Evolutionary conservation across 2,329 filamentous ascomycete genomes (phyloP).

Genomic region (Cordyceps cateniannulata): DNA sequence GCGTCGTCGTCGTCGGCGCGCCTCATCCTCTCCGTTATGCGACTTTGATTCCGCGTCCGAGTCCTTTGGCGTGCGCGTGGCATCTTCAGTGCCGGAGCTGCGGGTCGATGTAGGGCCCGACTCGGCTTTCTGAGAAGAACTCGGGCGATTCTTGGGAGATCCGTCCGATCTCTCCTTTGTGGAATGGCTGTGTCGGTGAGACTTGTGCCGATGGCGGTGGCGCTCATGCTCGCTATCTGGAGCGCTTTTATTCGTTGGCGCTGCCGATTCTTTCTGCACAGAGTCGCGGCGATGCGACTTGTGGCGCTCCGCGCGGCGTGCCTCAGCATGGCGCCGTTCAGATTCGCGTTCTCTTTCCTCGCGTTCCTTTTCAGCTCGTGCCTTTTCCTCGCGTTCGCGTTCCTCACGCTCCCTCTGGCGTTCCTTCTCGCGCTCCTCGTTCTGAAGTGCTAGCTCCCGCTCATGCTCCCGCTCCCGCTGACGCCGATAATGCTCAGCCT

Average conservation of each 20-base stretch:
- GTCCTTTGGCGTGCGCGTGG: background rate
- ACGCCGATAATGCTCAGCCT: conserved; percentile 31
- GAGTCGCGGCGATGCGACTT: conserved; percentile 1
- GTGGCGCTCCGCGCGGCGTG: background rate
- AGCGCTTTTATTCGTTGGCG: background rate
- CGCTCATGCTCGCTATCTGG: background rate
- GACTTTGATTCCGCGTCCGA: background rate
- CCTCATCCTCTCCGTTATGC: conserved; percentile 4
- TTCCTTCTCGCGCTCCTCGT: background rate
- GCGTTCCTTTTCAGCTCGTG: conserved; percentile 3
- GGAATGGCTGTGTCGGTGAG: conserved; percentile 36
- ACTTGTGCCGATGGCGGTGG: conserved; percentile 28
- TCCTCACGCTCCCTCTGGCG: conserved; percentile 8
- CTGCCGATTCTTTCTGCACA: background rate
- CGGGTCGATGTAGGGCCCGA: background rate
- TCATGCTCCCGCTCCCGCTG: conserved; percentile 8
- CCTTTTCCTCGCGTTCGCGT: background rate
- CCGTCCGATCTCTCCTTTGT: conserved; percentile 24
- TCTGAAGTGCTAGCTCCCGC: conserved; percentile 18
- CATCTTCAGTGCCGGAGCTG: conserved; percentile 4
- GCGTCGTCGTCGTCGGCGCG: conserved; percentile 4
- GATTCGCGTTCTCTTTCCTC: background rate
- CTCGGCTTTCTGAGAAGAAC: background rate
- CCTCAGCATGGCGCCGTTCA: conserved; percentile 13
- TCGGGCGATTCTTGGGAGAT: background rate